These are phyloP conservation scores for Penicillium manginii DNA, from an alignment of 495 filamentous ascomycete genomes.

Conservation along the genomic window DNA sequence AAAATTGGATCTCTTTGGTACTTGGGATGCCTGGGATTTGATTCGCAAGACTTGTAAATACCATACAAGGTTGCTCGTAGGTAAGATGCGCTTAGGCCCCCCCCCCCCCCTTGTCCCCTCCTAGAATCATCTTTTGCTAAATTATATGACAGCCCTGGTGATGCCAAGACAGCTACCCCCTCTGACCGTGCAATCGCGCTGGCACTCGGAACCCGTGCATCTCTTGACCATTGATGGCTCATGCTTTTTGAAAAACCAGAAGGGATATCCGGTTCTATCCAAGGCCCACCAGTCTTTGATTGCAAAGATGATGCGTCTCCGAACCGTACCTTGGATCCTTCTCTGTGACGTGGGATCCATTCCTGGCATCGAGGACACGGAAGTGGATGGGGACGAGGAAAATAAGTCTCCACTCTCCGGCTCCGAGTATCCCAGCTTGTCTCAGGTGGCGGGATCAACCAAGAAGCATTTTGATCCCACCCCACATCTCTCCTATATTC, in stretches of 20 bases:
- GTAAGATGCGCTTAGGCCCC: constrained; percentile 57
- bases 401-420: constrained; percentile 42
- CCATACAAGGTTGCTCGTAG: constrained; percentile 76
- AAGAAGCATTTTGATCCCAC: constrained; percentile 60
- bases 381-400: constrained; percentile 33
- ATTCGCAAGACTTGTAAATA: constrained; percentile 89
- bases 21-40: constrained; percentile 93
- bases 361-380: constrained; percentile 52
- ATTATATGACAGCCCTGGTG: constrained; percentile 61
- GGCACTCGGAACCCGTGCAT: constrained; percentile 91
- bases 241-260: constrained; percentile 76
- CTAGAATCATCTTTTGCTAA: background rate
- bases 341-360: constrained; percentile 77
- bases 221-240: constrained; percentile 69
- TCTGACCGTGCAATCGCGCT: constrained; percentile 75
- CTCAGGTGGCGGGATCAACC: constrained; percentile 57
- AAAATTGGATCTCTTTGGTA: constrained; percentile 67
- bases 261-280: constrained; percentile 81
- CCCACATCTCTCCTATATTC: constrained; percentile 78
- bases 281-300: constrained; percentile 80
- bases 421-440: constrained; percentile 66
- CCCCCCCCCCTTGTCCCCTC: background rate
- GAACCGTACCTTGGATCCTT: constrained; percentile 77
- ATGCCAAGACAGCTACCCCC: constrained; percentile 81
- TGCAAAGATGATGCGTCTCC: constrained; percentile 80